Conservation (phyloP, 768 basidiomycete genomes). For the Trametes coccinea region DNA sequence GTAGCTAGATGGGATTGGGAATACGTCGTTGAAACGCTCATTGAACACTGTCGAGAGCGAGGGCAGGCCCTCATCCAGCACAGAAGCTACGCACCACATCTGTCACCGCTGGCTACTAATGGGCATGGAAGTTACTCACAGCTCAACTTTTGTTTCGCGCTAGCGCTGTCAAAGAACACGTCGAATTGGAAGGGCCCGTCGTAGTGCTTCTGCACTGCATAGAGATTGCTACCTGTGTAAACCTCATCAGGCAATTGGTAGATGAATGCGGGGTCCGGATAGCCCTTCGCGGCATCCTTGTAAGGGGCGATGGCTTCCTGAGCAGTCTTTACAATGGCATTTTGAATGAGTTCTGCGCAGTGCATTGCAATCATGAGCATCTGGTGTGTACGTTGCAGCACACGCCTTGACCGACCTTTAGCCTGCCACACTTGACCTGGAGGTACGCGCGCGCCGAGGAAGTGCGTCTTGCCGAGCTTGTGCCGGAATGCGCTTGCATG, state of each 20-base stretch:
- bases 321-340: constrained; percentile 52
- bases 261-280: constrained; percentile 80
- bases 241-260: constrained; percentile 77
- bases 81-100: constrained; percentile 41
- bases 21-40: constrained; percentile 63
- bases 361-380: not conserved
- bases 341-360: not conserved
- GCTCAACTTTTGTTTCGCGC: constrained; percentile 60
- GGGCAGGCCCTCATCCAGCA: constrained; percentile 69
- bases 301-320: constrained; percentile 56
- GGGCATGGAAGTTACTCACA: constrained; percentile 42
- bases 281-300: constrained; percentile 44
- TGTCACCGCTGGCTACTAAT: not conserved
- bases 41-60: constrained; percentile 62
- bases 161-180: constrained; percentile 80
- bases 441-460: constrained; percentile 59
- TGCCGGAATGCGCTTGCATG: constrained; percentile 59
- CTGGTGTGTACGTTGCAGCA: not conserved
- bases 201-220: constrained; percentile 83
- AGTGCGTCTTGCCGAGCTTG: constrained; percentile 71
- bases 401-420: constrained; percentile 53
- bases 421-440: constrained; percentile 80
- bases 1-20: constrained; percentile 67
- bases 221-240: constrained; percentile 74
- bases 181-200: constrained; percentile 89